Evolutionary conservation across 129 eudicot genomes (phyloP).

Genomic region (Logfia minima): DNA sequence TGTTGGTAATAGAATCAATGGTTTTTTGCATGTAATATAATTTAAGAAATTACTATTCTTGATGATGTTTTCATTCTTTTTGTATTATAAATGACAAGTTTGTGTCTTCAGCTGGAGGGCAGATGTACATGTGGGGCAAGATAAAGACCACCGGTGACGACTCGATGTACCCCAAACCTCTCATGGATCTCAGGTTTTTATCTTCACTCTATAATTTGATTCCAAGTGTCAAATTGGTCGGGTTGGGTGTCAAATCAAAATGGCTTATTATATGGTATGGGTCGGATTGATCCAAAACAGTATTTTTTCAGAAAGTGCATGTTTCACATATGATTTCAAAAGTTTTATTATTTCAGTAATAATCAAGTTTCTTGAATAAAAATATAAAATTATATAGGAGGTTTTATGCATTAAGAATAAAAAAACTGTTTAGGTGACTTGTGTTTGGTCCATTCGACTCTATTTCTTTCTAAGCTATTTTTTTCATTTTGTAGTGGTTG

Average conservation of each 20-base stretch:
- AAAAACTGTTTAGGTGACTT: background rate
- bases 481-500: constrained; percentile 57
- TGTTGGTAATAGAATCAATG: background rate
- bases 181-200: constrained; percentile 87
- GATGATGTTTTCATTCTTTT: background rate
- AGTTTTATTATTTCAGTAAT: background rate
- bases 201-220: background rate
- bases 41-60: background rate
- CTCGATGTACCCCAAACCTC: constrained; percentile 98
- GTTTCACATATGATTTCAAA: background rate
- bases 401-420: background rate
- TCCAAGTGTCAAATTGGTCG: background rate
- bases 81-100: background rate
- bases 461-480: background rate
- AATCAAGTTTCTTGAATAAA: background rate
- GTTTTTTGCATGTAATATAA: background rate
- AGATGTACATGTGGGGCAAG: constrained; percentile 98
- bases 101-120: constrained; percentile 73
- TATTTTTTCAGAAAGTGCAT: too few species aligned
- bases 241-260: background rate
- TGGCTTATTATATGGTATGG: background rate
- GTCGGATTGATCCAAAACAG: background rate
- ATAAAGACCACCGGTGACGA: constrained; percentile 85
- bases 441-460: background rate
- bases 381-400: background rate